A percentile compares a stretch with the other conserved stretches of the same genome.
These are phyloP conservation scores for Microdochium trichocladiopsis DNA, from an alignment of 2,329 filamentous ascomycete genomes.

Conservation along the genomic window DNA sequence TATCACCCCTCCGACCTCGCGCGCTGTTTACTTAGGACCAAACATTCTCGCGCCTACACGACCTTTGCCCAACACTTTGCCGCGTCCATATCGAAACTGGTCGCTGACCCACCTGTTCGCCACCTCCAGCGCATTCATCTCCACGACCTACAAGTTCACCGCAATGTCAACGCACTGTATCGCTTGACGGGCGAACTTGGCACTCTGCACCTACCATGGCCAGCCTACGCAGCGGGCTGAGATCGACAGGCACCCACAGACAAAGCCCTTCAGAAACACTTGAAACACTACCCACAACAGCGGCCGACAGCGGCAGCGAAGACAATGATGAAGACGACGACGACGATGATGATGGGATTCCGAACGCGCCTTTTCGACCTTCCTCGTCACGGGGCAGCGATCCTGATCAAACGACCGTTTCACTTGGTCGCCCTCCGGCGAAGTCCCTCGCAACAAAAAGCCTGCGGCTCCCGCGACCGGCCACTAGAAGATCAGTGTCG, in stretches of 20 bases:
- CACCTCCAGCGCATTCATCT: no score
- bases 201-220: neutral
- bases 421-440: neutral
- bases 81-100: no score
- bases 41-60: neutral
- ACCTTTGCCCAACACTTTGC: no score
- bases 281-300: neutral
- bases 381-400: neutral
- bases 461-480: neutral
- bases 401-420: neutral
- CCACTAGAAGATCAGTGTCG: neutral
- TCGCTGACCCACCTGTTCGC: no score
- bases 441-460: neutral
- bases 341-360: neutral
- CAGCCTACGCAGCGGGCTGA: neutral
- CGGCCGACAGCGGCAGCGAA: neutral
- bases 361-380: neutral
- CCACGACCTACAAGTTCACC: no score
- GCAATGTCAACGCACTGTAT: no score
- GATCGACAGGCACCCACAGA: neutral
- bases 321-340: neutral
- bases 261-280: neutral
- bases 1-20: neutral
- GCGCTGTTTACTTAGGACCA: neutral
- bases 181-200: no score